These are phyloP conservation scores for Fusarium pseudocircinatum DNA, from an alignment of 2,329 filamentous ascomycete genomes.

Conservation along the genomic window DNA sequence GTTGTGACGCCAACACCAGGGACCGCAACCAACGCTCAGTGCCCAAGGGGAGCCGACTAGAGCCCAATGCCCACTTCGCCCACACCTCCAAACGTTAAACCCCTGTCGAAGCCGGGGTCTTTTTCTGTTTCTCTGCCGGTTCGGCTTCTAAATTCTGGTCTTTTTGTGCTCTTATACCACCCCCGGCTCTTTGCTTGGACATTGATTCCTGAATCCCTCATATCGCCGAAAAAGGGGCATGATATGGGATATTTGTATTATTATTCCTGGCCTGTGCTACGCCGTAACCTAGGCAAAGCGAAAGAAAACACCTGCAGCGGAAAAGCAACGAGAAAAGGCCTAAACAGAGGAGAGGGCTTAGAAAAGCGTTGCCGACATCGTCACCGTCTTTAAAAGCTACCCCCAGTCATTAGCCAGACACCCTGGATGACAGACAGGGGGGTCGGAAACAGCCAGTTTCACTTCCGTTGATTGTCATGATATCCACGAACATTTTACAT, in stretches of 20 bases:
- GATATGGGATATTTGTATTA: slow-evolving; percentile 9
- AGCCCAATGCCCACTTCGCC: slow-evolving; percentile 43
- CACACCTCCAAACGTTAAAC: slow-evolving; percentile 39
- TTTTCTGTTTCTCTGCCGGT: slow-evolving; percentile 31
- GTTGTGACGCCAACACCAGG: slow-evolving; percentile 40
- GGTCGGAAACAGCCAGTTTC: slow-evolving; percentile 30
- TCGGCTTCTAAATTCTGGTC: slow-evolving; percentile 17
- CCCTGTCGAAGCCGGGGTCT: slow-evolving; percentile 32
- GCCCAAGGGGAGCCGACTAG: slow-evolving; percentile 36
- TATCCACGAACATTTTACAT: slow-evolving; percentile 23
- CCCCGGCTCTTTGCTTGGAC: slow-evolving; percentile 26
- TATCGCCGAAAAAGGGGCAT: slow-evolving; percentile 22
- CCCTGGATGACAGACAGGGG: slow-evolving; percentile 33
- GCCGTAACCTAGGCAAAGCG: slow-evolving; percentile 13
- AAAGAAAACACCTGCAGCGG: slow-evolving; percentile 12
- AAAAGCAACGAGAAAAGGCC: slow-evolving; percentile 27
- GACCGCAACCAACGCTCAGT: slow-evolving; percentile 32
- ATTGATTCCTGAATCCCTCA: slow-evolving; percentile 29
- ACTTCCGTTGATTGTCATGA: slow-evolving; percentile 28
- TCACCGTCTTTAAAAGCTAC: slow-evolving; percentile 23
- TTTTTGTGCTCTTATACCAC: slow-evolving; percentile 23
- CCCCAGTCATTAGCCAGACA: slow-evolving; percentile 23
- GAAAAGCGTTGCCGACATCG: slow-evolving; percentile 15
- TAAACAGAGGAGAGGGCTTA: slow-evolving; percentile 3
- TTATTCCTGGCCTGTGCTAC: slow-evolving; percentile 21